Evolutionary conservation across 108 stramenopile species (phyloP), one percentile per base, ranked within the genome.

Genomic region (Tribonema minus): DNA sequence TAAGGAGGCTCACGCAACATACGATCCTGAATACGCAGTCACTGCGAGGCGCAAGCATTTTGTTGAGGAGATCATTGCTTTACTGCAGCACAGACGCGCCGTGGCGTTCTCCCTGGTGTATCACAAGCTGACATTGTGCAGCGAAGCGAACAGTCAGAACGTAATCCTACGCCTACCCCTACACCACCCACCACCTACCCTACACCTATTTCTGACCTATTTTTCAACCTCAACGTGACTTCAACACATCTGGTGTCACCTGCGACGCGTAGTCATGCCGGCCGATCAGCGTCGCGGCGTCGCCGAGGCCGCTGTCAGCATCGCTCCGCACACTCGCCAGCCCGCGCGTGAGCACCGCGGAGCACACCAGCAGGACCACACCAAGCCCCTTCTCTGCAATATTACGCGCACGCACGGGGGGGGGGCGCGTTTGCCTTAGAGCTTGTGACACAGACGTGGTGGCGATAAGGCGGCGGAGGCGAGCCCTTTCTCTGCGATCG

Each of bases 201-300:
- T n/a, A n/a, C n/a, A n/a, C n/a, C n/a, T n/a, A n/a, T n/a, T n/a
- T n/a, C n/a, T n/a, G n/a, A n/a, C n/a, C n/a, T n/a, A n/a, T n/a
- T n/a, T n/a, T n/a, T n/a, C n/a, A n/a, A n/a, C n/a, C n/a, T n/a
- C 3, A 40, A 12, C 26, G 12, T 28, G n/a, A 54, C 9, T 9
- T n/a, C 64, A 30, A 3, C 0, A 46, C 29, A 0, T 40, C 23
- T 70, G 20, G 5, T 28, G 30, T 31, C 6, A 58, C 74, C 74
- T 76, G 74, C 20, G 74, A 76, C 25, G 85, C 85, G 72, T 87
- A 86, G 20, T 76, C 70, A 66, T 87, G 86, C 28, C 36, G 15
- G 25, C 79, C 87, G 30, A 87, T 84, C 58, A 87, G 46, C 33
- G 41, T 29, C 2, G 38, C 4, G 2, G 25, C 46, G 20, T 61